Evolutionary conservation across 164 flowering plant genomes (phyloP).

Genomic region (Macadamia integrifolia): DNA sequence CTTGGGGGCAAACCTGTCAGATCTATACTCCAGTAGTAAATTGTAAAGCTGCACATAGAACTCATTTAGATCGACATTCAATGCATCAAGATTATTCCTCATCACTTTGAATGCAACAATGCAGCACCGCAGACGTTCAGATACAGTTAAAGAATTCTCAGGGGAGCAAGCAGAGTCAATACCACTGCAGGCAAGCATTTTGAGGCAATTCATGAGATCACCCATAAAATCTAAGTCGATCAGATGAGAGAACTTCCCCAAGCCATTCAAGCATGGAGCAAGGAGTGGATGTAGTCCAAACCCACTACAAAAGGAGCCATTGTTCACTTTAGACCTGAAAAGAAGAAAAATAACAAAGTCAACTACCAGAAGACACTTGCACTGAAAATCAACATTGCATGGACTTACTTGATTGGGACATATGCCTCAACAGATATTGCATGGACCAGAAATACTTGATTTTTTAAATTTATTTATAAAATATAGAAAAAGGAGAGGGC

Average conservation of each 20-base stretch:
- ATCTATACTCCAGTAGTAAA: conserved; percentile 72
- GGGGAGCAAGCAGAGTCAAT: conserved; percentile 21
- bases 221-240: conserved; percentile 89
- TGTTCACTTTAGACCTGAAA: conserved; percentile 19
- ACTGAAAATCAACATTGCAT: neutral
- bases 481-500: neutral
- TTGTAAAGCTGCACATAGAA: conserved; percentile 85
- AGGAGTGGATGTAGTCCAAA: conserved; percentile 64
- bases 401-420: neutral
- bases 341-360: conserved; percentile 2
- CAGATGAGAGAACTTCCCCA: conserved; percentile 81
- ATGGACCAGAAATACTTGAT: neutral
- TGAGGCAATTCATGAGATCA: conserved; percentile 77
- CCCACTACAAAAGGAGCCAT: conserved; percentile 20
- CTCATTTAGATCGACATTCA: conserved; percentile 87
- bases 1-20: conserved; percentile 64
- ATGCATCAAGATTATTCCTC: conserved; percentile 86
- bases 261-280: conserved; percentile 73
- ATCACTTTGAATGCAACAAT: conserved; percentile 91
- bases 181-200: conserved; percentile 63
- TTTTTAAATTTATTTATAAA: neutral
- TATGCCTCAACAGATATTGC: neutral
- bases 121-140: conserved; percentile 91
- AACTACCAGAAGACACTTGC: neutral
- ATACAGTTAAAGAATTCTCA: conserved; percentile 48